Base-by-base conservation (phyloP, 108 stramenopile species). In the Nannochloropsis gaditana region DNA sequence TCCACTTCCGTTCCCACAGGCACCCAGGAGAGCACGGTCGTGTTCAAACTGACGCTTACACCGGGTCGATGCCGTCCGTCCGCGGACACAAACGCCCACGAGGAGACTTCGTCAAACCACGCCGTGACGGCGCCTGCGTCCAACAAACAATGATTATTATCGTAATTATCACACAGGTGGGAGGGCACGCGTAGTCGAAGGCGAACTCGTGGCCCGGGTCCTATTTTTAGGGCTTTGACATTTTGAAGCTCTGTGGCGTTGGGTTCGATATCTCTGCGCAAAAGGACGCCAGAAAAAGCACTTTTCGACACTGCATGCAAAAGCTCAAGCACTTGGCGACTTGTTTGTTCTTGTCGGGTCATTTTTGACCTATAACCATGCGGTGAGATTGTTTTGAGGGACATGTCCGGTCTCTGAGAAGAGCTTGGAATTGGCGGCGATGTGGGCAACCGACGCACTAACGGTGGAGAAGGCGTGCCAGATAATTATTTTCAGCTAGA, bases 1-100 rank as follows among this genome's bases (percentile, higher is more conserved):
- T 73, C 59, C 59, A 73, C 59, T n/a, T 73, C 59, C 19, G 59
- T n/a, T 8, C 59, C 59, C 8, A n/a, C 59, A 15, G 19, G 3
- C 59, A 73, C 59, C 59, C 59, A 73, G 15, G 19, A 15, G 59
- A 73, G 59, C 59, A 73, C 59, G 3, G 59, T 73, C 19, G 59
- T 73, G n/a, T 73, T 73, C 59, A 73, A 73, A n/a, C 59, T 73
- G 59, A 73, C 59, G n/a, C 59, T 73, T n/a, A 73, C 59, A n/a
- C 59, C 59, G 15, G 59, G 59, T 8, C 59, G 59, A 73, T 73
- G 59, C 59, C 59, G 59, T n/a, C 59, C 59, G n/a, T 73, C 59
- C 4, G 59, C 59, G 19, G 59, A 73, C 4, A 73, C 59, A 2
- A 73, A 73, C 8, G 19, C 59, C 59, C 59, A 73, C 6, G 59